Conservation (phyloP, 441 rosid genomes). For the Adansonia madagascariensis region DNA sequence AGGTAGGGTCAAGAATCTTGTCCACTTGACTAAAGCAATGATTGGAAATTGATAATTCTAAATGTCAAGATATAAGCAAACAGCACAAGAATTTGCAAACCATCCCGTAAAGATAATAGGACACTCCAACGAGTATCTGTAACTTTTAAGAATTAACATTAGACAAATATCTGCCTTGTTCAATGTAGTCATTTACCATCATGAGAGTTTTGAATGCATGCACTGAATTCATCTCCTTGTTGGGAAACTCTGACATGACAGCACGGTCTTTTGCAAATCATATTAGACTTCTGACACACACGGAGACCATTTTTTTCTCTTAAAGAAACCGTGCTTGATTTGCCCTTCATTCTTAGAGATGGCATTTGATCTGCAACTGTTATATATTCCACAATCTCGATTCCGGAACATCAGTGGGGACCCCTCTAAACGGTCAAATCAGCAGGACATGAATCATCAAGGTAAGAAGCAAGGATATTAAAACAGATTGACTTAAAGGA, state of each 20-base stretch:
- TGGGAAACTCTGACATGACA: slow-evolving; percentile 40
- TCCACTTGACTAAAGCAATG: slow-evolving; percentile 4
- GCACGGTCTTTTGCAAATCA: slow-evolving; percentile 53
- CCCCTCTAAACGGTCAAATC: slow-evolving; percentile 42
- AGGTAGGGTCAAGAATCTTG: not conserved
- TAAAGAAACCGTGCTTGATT: slow-evolving; percentile 42
- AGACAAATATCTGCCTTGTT: slow-evolving; percentile 22
- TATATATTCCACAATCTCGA: slow-evolving; percentile 42
- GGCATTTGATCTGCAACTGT: slow-evolving; percentile 62
- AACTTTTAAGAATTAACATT: slow-evolving; percentile 14
- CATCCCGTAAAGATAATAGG: not conserved
- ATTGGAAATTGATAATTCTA: not conserved
- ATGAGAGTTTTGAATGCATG: slow-evolving; percentile 38
- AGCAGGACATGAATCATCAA: slow-evolving; percentile 33
- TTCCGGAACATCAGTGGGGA: slow-evolving; percentile 46
- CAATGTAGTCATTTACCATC: slow-evolving; percentile 41
- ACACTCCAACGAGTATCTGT: not conserved
- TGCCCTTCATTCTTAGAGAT: slow-evolving; percentile 68
- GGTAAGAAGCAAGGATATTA: slow-evolving; percentile 25
- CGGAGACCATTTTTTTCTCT: slow-evolving; percentile 57
- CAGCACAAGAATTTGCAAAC: not conserved
- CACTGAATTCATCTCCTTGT: slow-evolving; percentile 39
- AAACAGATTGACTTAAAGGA: not conserved
- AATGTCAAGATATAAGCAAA: not conserved
- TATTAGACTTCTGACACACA: slow-evolving; percentile 57